These are phyloP conservation scores for Aspergillus funiculosus DNA, from an alignment of 495 filamentous ascomycete species.

Conservation along the genomic window DNA sequence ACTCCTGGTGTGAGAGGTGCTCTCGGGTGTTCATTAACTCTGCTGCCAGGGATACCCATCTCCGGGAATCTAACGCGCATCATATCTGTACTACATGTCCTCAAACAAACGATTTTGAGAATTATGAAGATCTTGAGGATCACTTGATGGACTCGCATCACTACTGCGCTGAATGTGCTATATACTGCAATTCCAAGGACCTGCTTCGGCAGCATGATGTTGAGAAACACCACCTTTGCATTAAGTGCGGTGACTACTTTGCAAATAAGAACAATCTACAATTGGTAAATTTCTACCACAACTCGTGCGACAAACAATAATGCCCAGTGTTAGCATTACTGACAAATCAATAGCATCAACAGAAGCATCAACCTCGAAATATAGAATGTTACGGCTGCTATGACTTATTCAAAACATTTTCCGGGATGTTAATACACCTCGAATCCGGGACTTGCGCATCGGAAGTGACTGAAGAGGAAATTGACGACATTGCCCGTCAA, in stretches of 20 bases:
- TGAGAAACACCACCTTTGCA: slow-evolving; percentile 1
- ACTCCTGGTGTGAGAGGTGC: slow-evolving; percentile 15
- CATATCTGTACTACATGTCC: not conserved
- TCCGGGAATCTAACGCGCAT: slow-evolving; percentile 1
- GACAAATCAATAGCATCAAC: slow-evolving; percentile 1
- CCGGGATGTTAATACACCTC: slow-evolving; percentile 4
- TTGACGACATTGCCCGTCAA: slow-evolving; percentile 9
- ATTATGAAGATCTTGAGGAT: not conserved
- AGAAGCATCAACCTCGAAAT: slow-evolving; percentile 8
- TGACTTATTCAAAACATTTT: slow-evolving; percentile 2
- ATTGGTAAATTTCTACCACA: not conserved
- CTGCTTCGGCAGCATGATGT: slow-evolving; percentile 5
- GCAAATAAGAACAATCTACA: slow-evolving; percentile 6
- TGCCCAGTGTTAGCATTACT: not conserved
- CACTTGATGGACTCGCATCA: not conserved
- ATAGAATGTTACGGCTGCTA: slow-evolving; percentile 7
- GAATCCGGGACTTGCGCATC: slow-evolving; percentile 5
- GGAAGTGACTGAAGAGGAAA: slow-evolving; percentile 5
- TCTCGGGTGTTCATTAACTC: slow-evolving; percentile 6
- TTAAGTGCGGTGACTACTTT: slow-evolving; percentile 3
- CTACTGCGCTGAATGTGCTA: not conserved
- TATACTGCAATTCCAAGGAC: slow-evolving; percentile 1
- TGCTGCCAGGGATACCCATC: slow-evolving; percentile 5
- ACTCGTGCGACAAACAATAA: not conserved
- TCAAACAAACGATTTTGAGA: slow-evolving; percentile 5